Percentiles rank a stretch among this genome's conserved stretches.
These are phyloP conservation scores for Lactarius pseudohatsudake DNA, from an alignment of 768 basidiomycete genomes.

Conservation along the genomic window DNA sequence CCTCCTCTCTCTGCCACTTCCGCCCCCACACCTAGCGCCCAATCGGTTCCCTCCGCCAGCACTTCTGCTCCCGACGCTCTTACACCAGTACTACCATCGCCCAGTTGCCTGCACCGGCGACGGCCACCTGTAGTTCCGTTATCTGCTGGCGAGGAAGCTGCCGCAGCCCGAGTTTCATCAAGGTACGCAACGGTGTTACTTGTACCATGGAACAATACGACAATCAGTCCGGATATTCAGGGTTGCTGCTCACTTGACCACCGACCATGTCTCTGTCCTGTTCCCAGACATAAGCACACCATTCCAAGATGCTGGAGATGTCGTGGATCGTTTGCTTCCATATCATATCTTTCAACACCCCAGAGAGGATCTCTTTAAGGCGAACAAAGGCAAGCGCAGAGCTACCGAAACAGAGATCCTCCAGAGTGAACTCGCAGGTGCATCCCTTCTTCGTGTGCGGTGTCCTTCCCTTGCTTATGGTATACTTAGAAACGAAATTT, in stretches of 20 bases:
- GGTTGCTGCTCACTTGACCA: slow-evolving; percentile 52
- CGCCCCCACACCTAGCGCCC: background rate
- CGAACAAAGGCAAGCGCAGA: slow-evolving; percentile 64
- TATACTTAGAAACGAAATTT: slow-evolving; percentile 61
- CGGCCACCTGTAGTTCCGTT: slow-evolving; percentile 19
- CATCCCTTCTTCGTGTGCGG: slow-evolving; percentile 10
- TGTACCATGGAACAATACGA: background rate
- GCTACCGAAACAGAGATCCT: slow-evolving; percentile 45
- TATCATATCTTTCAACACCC: slow-evolving; percentile 83
- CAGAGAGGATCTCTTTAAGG: slow-evolving; percentile 52
- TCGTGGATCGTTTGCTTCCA: slow-evolving; percentile 68
- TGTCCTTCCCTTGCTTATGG: background rate
- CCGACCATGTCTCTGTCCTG: slow-evolving; percentile 60
- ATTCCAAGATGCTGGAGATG: slow-evolving; percentile 62
- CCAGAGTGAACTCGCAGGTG: slow-evolving; percentile 55
- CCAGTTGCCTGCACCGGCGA: slow-evolving; percentile 12
- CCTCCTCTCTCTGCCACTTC: slow-evolving; percentile 3
- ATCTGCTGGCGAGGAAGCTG: slow-evolving; percentile 24
- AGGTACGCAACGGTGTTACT: slow-evolving; percentile 14
- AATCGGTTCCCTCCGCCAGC: slow-evolving; percentile 17
- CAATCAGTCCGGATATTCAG: slow-evolving; percentile 36
- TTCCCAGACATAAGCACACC: slow-evolving; percentile 71
- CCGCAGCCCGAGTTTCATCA: slow-evolving; percentile 22
- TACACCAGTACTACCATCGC: background rate
- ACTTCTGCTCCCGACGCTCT: slow-evolving; percentile 15